Evolutionary conservation across 768 basidiomycete species (phyloP), one percentile per base, ranked within the genome.

Genomic region (Postia placenta): DNA sequence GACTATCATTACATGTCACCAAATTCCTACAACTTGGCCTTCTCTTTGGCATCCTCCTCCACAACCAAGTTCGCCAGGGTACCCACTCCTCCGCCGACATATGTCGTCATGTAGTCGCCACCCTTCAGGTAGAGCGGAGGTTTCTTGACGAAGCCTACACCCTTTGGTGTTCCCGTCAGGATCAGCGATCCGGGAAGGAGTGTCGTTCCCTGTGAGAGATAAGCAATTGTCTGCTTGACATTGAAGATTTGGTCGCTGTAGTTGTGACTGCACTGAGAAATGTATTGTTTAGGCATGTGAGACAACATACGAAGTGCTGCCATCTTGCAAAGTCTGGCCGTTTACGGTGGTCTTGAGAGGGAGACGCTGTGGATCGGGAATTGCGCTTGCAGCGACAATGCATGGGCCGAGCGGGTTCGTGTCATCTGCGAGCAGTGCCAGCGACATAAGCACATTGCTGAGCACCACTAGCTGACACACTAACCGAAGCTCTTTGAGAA

Each of bases 401-500:
- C 83, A 87, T 2, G 92, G 92, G 0, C 92, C 92, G 33, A 92
- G 66, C 1, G 92, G 92, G 12, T 78, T 82, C 3, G 80, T 79
- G 62, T 83, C 76, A 54, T 84, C 81, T 83, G 42, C 20, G 6
- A 33, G 45, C 44, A 9, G 39, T 11, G 27, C 20, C 38, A 3
- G 42, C n/a, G n/a, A n/a, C n/a, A n/a, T 35, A 15, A n/a, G 26
- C 19, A 14, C 22, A 4, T 4, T 36, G 1, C 19, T 11, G 22
- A 37, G 4, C 7, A 39, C 26, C 20, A 22, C 15, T 5, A 19
- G n/a, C 15, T 27, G n/a, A 36, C 3, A 24, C 4, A 15, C 75
- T 22, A 49, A 85, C 89, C 91, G 56, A 91, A 94, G 36, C 84
- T 75, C 65, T 94, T 94, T 23, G 88, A 90, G 66, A 90, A 92